Evolutionary conservation across 129 eudicot species (phyloP).

Genomic region (Sambucus nigra): DNA sequence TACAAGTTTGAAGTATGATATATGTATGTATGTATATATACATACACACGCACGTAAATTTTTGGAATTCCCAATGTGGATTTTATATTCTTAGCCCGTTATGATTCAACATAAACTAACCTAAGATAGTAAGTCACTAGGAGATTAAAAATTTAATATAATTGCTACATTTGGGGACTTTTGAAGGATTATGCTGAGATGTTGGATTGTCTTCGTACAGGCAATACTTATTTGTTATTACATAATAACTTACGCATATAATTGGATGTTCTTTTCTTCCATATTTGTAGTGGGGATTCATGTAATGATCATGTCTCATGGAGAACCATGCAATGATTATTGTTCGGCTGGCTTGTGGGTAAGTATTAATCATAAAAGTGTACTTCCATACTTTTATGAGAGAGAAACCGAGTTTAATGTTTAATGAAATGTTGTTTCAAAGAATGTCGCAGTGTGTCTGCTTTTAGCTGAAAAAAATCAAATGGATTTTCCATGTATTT

Average conservation of each 20-base stretch:
- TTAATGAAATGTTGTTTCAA: no score
- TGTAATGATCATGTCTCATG: constrained; percentile 81
- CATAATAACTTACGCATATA: not conserved
- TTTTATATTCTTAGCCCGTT: no score
- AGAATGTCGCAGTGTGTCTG: no score
- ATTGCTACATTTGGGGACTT: not conserved
- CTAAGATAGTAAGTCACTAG: not conserved
- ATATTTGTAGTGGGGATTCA: constrained; percentile 75
- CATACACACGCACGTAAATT: no score
- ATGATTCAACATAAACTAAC: not conserved
- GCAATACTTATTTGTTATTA: not conserved
- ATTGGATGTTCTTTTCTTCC: not conserved
- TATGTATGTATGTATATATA: no score
- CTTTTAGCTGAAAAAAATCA: no score
- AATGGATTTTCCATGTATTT: no score
- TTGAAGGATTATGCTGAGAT: not conserved
- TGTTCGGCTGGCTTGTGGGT: constrained; percentile 81
- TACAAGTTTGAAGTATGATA: no score
- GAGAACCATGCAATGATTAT: constrained; percentile 77
- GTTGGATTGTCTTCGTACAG: not conserved
- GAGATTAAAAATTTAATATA: not conserved
- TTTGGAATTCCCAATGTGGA: no score
- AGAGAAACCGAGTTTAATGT: no score
- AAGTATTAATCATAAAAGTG: constrained; percentile 10
- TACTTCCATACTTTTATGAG: no score